Percentiles rank a stretch among this genome's conserved stretches.
Conservation (phyloP, 768 basidiomycete genomes). For the Russula ochroleuca region DNA sequence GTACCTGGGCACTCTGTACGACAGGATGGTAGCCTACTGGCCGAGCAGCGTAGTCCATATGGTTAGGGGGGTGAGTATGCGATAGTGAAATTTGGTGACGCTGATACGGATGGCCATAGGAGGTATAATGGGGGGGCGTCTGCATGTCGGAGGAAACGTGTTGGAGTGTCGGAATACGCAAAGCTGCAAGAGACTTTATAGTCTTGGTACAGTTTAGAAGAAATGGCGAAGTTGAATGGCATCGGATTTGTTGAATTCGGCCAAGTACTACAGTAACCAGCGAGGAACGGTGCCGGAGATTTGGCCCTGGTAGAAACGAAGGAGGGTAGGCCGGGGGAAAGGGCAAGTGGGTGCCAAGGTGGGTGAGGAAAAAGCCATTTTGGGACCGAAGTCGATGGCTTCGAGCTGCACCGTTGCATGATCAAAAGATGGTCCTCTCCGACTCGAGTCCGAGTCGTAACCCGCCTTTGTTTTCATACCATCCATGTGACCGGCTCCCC, state of each 20-base stretch:
- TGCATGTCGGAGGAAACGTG: slow-evolving; percentile 20
- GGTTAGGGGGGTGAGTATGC: slow-evolving; percentile 9
- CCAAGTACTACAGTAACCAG: slow-evolving; percentile 18
- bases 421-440: slow-evolving; percentile 6
- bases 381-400: slow-evolving; percentile 20
- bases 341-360: slow-evolving; percentile 15
- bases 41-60: slow-evolving; percentile 9
- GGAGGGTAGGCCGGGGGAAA: slow-evolving; percentile 14
- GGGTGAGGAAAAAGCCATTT: slow-evolving; percentile 19
- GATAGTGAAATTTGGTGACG: slow-evolving; percentile 10
- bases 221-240: slow-evolving; percentile 22
- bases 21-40: slow-evolving; percentile 3
- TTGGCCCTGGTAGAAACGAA: slow-evolving; percentile 17
- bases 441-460: slow-evolving; percentile 16
- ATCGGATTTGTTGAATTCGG: slow-evolving; percentile 23
- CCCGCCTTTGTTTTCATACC: slow-evolving; percentile 12
- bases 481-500: slow-evolving; percentile 8
- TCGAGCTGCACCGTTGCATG: slow-evolving; percentile 14
- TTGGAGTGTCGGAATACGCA: slow-evolving; percentile 14
- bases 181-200: slow-evolving; percentile 26
- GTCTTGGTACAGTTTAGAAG: slow-evolving; percentile 10
- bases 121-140: slow-evolving; percentile 14
- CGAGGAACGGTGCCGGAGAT: slow-evolving; percentile 15
- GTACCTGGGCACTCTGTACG: slow-evolving; percentile 10
- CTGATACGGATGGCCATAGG: slow-evolving; percentile 19